Conservation (phyloP, 2,329 filamentous ascomycete species). For the Fusarium sp. region DNA sequence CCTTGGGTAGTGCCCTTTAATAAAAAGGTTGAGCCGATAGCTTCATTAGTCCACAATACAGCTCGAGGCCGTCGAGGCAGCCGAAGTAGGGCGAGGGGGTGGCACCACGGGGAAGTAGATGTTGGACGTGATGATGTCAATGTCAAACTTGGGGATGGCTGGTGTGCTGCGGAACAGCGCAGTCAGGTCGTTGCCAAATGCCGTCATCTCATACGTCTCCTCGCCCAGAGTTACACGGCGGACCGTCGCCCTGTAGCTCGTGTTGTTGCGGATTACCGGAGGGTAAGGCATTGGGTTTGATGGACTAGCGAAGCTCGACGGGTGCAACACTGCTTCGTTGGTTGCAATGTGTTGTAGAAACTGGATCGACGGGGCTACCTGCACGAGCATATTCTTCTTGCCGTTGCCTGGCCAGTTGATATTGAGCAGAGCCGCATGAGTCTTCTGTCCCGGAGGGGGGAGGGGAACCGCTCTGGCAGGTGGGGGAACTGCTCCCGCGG, state of each 20-base stretch:
- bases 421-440: slow-evolving; percentile 46
- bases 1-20: too few species aligned
- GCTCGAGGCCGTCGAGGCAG: slow-evolving; percentile 31
- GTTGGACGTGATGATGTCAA: slow-evolving; percentile 27
- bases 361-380: slow-evolving; percentile 55
- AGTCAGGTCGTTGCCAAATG: slow-evolving; percentile 49
- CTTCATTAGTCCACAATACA: slow-evolving; percentile 21
- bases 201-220: slow-evolving; percentile 44
- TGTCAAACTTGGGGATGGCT: slow-evolving; percentile 46
- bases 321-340: slow-evolving; percentile 39
- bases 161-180: slow-evolving; percentile 37
- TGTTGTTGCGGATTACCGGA: slow-evolving; percentile 17
- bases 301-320: slow-evolving; percentile 27
- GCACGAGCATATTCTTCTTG: slow-evolving; percentile 50
- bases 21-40: too few species aligned
- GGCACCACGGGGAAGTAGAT: slow-evolving; percentile 29
- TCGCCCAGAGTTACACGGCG: slow-evolving; percentile 44
- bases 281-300: slow-evolving; percentile 9
- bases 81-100: slow-evolving; percentile 33
- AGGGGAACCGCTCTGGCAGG: slow-evolving; percentile 20
- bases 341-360: slow-evolving; percentile 40
- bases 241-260: slow-evolving; percentile 31
- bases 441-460: slow-evolving; percentile 25
- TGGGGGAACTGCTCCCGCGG: slow-evolving; percentile 7
- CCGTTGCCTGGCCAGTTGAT: slow-evolving; percentile 50